These are phyloP conservation scores for Sanghuangporus sanghuang DNA, from an alignment of 1,284 basidiomycete genomes.

Conservation along the genomic window DNA sequence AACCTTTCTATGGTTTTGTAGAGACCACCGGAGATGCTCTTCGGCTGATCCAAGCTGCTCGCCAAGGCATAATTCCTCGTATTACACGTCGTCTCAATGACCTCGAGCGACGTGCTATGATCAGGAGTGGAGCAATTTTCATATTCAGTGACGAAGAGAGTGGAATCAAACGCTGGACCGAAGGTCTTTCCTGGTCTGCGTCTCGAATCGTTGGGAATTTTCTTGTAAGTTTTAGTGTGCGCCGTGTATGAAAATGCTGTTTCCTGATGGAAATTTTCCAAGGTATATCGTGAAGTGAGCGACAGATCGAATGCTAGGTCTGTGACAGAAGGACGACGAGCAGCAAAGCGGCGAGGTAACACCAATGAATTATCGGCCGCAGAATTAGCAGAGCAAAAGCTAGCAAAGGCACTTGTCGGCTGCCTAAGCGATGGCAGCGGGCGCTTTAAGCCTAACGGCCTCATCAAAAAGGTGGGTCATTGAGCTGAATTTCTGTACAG, in stretches of 20 bases:
- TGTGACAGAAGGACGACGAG: conserved; percentile 15
- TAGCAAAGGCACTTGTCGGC: conserved; percentile 32
- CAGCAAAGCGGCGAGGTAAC: conserved; percentile 12
- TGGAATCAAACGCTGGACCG: conserved; percentile 83
- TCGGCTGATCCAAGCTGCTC: conserved; percentile 72
- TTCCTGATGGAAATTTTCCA: conserved; percentile 1
- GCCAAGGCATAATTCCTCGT: conserved; percentile 66
- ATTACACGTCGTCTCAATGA: conserved; percentile 77
- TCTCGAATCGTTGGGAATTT: conserved; percentile 81
- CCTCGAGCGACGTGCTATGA: conserved; percentile 65
- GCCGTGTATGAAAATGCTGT: neutral
- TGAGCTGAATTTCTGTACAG: neutral
- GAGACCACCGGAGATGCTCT: conserved; percentile 76
- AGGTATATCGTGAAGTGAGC: conserved; percentile 74
- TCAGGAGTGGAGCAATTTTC: conserved; percentile 76
- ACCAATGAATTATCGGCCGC: conserved; percentile 12
- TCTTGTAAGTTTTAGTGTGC: conserved; percentile 42
- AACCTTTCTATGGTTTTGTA: conserved; percentile 64
- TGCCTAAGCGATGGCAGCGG: conserved; percentile 44
- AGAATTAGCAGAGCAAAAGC: conserved; percentile 18
- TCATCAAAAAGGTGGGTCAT: conserved; percentile 63
- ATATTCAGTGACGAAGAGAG: conserved; percentile 81
- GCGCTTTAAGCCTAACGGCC: conserved; percentile 64
- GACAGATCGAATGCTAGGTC: conserved; percentile 50
- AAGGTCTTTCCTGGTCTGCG: conserved; percentile 76